A percentile compares a stretch with the other conserved stretches of the same genome.
These are phyloP conservation scores for Eucalyptus viminalis DNA, from an alignment of 345 rosid species.

Conservation along the genomic window DNA sequence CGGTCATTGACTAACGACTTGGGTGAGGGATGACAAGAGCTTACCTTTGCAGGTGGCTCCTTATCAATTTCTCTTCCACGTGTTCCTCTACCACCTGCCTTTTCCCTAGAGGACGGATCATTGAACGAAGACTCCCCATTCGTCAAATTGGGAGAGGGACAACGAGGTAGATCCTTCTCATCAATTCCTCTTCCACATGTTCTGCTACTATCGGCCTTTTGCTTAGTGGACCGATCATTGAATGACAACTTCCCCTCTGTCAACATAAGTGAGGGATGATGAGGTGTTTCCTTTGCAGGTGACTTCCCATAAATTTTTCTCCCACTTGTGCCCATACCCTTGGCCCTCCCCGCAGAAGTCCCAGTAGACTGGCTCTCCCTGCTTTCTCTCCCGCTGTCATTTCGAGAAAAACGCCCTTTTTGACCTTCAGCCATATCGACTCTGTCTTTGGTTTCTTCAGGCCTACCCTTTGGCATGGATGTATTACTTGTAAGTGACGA, in stretches of 20 bases:
- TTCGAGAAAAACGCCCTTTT: neutral
- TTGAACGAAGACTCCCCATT: neutral
- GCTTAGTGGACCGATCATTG: neutral
- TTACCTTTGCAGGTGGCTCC: neutral
- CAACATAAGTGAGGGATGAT: neutral
- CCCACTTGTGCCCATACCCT: neutral
- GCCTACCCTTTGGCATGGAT: slow-evolving; percentile 11
- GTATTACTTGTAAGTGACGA: neutral
- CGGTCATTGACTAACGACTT: neutral
- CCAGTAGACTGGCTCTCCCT: neutral
- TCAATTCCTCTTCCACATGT: neutral
- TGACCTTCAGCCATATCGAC: neutral
- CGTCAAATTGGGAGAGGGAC: neutral
- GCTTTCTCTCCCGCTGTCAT: slow-evolving; percentile 1
- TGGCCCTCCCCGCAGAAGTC: neutral
- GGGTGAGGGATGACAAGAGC: neutral
- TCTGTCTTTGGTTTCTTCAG: neutral
- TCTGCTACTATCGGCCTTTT: neutral
- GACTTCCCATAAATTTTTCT: neutral
- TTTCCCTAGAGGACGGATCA: neutral
- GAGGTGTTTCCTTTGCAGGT: neutral
- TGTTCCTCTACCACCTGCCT: neutral
- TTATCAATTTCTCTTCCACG: neutral
- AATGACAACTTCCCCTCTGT: neutral
- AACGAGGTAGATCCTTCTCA: neutral